Percentiles rank a stretch among this genome's conserved stretches.
Conservation (phyloP, 2,329 filamentous ascomycete genomes). For the Mycosphaerella arachidis region DNA sequence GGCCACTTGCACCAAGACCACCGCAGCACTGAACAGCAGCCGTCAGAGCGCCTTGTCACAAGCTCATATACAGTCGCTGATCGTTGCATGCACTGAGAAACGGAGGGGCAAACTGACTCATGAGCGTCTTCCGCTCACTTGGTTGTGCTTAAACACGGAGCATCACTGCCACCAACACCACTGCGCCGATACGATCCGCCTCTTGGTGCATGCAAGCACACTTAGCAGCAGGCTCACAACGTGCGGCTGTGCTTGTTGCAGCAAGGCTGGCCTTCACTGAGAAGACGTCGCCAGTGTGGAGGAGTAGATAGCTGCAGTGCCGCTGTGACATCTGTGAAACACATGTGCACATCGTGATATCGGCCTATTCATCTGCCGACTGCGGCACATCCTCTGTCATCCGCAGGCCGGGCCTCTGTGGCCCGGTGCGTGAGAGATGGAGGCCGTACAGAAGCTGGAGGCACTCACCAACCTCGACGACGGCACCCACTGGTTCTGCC, state of each 20-base stretch:
- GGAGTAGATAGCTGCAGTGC: background rate
- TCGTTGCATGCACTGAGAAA: background rate
- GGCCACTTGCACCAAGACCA: background rate
- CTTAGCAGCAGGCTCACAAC: background rate
- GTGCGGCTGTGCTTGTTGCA: background rate
- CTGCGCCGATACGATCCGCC: background rate
- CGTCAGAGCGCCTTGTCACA: background rate
- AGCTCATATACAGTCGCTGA: background rate
- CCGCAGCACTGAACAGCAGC: background rate
- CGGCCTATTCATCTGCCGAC: background rate
- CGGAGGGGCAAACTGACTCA: background rate
- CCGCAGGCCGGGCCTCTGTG: constrained; percentile 8
- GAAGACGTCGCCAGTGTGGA: background rate
- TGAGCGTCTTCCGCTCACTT: background rate
- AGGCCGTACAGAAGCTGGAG: constrained; percentile 16
- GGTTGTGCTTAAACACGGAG: background rate
- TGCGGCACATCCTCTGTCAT: background rate
- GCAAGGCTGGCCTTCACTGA: background rate
- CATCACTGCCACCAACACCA: background rate
- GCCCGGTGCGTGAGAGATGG: constrained; percentile 12
- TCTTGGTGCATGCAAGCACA: background rate
- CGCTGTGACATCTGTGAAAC: background rate
- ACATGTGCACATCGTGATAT: background rate
- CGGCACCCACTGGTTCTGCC: constrained; percentile 47
- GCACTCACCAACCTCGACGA: constrained; percentile 29